Evolutionary conservation across 208 protist genomes (phyloP), one percentile per base, ranked within the genome.

Genomic region (Crithidia brevicula): DNA sequence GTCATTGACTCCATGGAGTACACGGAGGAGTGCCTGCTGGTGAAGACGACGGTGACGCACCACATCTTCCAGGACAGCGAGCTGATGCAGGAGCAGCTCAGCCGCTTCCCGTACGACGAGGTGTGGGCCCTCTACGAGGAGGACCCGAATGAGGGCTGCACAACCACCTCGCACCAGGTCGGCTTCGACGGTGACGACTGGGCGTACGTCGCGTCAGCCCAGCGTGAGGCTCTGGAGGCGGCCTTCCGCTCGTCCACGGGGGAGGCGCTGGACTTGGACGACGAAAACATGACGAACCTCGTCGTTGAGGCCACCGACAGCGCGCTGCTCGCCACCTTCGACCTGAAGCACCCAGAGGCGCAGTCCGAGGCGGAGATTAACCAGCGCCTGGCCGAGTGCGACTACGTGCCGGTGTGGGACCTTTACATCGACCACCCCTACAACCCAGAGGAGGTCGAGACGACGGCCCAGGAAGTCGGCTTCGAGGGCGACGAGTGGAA

Each of bases 141-240:
- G 47, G 62, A 65, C 40, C 72, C 72, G 25, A 59, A 71, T 27
- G 31, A 51, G 43, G 28, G 34, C 18, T 66, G 52, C 67, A 59
- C 42, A 2, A 50, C 58, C 38, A 87, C 88, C 10, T 73, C 43
- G 28, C 83, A 91, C 71, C 69, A 83, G 52, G 73, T 90, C 13
- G 83, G 68, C 56, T 94, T 94, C 59, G 83, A 92, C 33, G 88
- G 88, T 54, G 86, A 89, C 4, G 81, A 81, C 72, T 94, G 88
- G 86, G 62, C 20, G 4, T 75, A 84, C 47, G 75, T 90, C 34
- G 15, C 88, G 61, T 27, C 74, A 23, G 62, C 46, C 16, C 73
- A 58, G 42, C 43, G 74, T 34, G 31, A 58, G 13, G 70, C 58
- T 40, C 57, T 91, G 18, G 51, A 71, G 45, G 28, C 68, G 34